Base-by-base conservation (phyloP, 2,329 filamentous ascomycete genomes). In the Zasmidium cellare region DNA sequence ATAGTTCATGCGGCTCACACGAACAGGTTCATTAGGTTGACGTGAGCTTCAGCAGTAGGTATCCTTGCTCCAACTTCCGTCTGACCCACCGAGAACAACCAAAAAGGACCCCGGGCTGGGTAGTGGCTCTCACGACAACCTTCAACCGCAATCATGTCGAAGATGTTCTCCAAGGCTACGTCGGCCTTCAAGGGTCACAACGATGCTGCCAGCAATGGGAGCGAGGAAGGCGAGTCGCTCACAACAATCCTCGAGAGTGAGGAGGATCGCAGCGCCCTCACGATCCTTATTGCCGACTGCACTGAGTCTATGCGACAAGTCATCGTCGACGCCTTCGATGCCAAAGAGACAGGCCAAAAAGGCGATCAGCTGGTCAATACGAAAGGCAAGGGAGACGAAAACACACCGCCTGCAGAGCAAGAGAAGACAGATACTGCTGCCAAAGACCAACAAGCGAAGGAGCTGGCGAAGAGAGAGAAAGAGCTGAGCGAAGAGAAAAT, bases 401-500 rank as follows among this genome's bases (percentile, higher is more conserved):
- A 18, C 11, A 46, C 24, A 20, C 3, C 25, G 1, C 3, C 48
- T 9, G 16, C 56, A 51, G 50, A 51, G 28, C 51, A 44, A 46
- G 45, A 19, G 41, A 38, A 53, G n/a, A 31, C 47, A 18, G 46
- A 52, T 18, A 44, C 54, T 25, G 58, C 54, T 18, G 46, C 59
- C 46, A 12, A 51, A 19, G 58, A 59, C 22, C 24, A 62, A 35
- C 60, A 69, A 46, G 65, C 67, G 28, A 69, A 67, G 51, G 68
- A 70, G 46, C 68, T 75, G 11, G 69, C 67, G 25, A 65, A 74
- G 49, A 68, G 79, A 46, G 75, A 78, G 67, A 79, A 80, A 62
- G 82, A 84, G 59, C 70, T 85, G 9, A 77, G 76, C 18, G 75
- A 75, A 2, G 75, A 76, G 2, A 78, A 79, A 54, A 80, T 88